Conservation (phyloP, 257 asterid species). For the Solanum ossicruentum region DNA sequence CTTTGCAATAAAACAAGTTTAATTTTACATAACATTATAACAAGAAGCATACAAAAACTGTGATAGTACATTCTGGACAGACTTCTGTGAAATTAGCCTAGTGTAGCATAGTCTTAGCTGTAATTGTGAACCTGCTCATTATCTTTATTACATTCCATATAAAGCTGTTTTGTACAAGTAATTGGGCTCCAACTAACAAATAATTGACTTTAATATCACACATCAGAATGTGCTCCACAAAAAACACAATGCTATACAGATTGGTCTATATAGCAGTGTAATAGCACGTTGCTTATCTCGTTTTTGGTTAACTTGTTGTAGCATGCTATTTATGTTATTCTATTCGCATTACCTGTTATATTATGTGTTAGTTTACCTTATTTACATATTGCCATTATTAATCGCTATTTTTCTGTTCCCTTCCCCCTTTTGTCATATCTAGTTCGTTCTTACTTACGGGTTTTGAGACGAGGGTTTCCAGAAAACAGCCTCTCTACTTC, state of each 20-base stretch:
- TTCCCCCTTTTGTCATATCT: no score
- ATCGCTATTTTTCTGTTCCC: no score
- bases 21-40: background rate
- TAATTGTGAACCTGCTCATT: background rate
- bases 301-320: background rate
- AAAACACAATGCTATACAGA: background rate
- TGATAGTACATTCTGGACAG: background rate
- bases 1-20: background rate
- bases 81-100: background rate
- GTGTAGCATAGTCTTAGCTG: background rate
- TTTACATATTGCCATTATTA: no score
- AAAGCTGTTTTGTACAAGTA: background rate
- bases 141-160: background rate
- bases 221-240: background rate
- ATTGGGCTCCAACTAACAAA: background rate
- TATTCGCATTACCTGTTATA: no score
- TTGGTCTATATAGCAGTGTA: background rate
- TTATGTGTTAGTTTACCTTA: no score
- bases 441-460: no score
- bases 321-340: background rate
- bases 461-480: no score
- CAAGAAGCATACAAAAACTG: background rate
- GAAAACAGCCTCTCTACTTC: no score
- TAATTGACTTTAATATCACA: background rate
- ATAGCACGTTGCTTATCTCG: background rate